Percentiles rank a stretch among this genome's conserved stretches.
phyloP scores from a whole-genome alignment of 768 basidiomycete genomes.

The Kwoniella newhampshirensis region DNA sequence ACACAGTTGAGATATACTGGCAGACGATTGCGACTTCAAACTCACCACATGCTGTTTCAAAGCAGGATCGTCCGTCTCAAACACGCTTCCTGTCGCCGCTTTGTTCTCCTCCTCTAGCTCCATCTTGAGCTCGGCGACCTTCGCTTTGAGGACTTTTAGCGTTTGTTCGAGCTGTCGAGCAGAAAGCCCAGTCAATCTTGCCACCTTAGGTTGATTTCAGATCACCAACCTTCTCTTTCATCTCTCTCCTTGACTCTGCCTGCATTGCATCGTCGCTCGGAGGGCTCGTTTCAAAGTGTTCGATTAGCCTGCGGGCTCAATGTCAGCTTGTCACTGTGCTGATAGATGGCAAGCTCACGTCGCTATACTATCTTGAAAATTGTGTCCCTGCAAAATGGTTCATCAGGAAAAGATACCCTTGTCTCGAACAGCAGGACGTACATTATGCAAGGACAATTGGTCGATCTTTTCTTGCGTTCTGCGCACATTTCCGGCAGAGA shows the following conservation, averaged over 20 bases:
- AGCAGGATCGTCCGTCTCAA: slow-evolving; percentile 37
- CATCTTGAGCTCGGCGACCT: slow-evolving; percentile 13
- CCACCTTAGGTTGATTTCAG: not conserved
- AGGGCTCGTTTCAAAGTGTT: slow-evolving; percentile 26
- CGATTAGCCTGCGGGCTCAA: slow-evolving; percentile 24
- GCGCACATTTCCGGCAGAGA: slow-evolving; percentile 30
- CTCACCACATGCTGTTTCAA: slow-evolving; percentile 38
- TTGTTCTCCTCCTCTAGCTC: slow-evolving; percentile 28
- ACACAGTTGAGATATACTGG: too few species aligned
- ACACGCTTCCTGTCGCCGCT: slow-evolving; percentile 21
- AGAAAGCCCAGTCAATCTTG: not conserved
- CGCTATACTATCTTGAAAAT: slow-evolving; percentile 29
- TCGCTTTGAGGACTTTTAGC: slow-evolving; percentile 17
- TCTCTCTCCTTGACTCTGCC: slow-evolving; percentile 21
- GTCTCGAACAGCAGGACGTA: slow-evolving; percentile 6
- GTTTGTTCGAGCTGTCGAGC: slow-evolving; percentile 30
- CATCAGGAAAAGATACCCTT: not conserved
- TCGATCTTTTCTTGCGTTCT: slow-evolving; percentile 36
- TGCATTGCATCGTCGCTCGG: slow-evolving; percentile 15
- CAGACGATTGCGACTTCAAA: not conserved
- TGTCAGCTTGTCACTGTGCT: not conserved
- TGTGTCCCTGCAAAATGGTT: slow-evolving; percentile 17
- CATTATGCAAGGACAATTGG: slow-evolving; percentile 30
- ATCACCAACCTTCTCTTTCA: slow-evolving; percentile 34
- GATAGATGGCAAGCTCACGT: slow-evolving; percentile 20